Percentiles rank a stretch among this genome's conserved stretches.
phyloP scores from a whole-genome alignment of 306 rosid species.

The Cercis canadensis region DNA sequence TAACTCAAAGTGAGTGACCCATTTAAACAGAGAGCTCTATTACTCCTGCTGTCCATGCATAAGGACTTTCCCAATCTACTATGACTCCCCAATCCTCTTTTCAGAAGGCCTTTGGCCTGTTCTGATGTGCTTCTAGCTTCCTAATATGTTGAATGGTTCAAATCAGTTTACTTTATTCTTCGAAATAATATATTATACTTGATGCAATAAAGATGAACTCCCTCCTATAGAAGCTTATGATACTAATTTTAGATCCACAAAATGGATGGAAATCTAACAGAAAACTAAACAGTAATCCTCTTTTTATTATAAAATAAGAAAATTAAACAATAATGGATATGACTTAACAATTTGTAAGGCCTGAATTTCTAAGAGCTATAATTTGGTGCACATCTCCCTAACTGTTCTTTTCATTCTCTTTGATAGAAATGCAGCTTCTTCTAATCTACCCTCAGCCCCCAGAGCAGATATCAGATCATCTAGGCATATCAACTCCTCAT shows the following conservation, averaged over 20 bases:
- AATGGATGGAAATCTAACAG: too few relatives aligned
- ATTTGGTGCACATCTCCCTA: conserved; percentile 32
- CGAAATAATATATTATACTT: conserved; percentile 10
- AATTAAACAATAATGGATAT: conserved; percentile 8
- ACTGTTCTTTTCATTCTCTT: conserved; percentile 50
- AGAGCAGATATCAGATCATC: conserved; percentile 56
- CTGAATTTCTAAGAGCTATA: conserved; percentile 32
- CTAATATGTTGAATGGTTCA: conserved; percentile 1
- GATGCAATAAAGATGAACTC: not conserved
- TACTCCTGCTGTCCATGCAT: not conserved
- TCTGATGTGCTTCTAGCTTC: conserved; percentile 25
- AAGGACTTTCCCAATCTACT: conserved; percentile 16
- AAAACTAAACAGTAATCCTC: too few relatives aligned
- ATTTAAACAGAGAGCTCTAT: not conserved
- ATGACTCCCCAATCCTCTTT: not conserved
- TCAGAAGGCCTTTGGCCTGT: not conserved
- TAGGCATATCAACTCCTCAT: conserved; percentile 60
- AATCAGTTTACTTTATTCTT: not conserved
- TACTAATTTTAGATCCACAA: not conserved
- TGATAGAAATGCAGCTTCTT: conserved; percentile 70
- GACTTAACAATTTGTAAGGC: conserved; percentile 38
- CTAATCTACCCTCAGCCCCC: conserved; percentile 57
- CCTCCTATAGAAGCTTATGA: not conserved
- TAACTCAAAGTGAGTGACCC: conserved; percentile 3
- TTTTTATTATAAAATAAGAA: conserved; percentile 2